Evolutionary conservation across 148 eudicot species (phyloP), one percentile per base, ranked within the genome.

Genomic region (Vaccinium macrocarpon): DNA sequence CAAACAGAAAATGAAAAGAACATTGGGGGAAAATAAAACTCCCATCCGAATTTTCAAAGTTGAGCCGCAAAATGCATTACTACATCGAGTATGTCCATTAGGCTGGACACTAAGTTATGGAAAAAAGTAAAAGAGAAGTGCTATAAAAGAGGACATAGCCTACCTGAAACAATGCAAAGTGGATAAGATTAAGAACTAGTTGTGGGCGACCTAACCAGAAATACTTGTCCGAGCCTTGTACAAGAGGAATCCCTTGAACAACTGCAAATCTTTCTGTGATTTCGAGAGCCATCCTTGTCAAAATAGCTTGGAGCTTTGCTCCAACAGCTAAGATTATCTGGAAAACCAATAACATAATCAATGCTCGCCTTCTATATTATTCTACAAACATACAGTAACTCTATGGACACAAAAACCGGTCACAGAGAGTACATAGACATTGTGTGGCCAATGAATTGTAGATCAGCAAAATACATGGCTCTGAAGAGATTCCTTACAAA

Each of bases 181-280:
- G 99, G 48, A 97, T 91, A 68, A 95, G 92, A 86, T 92, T 88
- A 79, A 96, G 98, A 76, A 94, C 88, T 29, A 96, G 84, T 21
- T 87, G 94, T 86, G 99, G 99, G 82, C 87, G 87, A 78, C 91
- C 89, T 82, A 96, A 92, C 99, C 99, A 96, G 78, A 96, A 96
- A 79, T 92, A 91, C 64, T 86, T 84, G 89, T 96, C 95, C 2
- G 99, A 96, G 84, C 92, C 97, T 91, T 92, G 91, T 74, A 96
- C 97, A 50, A 94, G 94, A 53, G 99, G 99, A 50, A 95, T 96
- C 19, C 99, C 99, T 87, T 93, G 95, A 83, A 94, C 90, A n/a
- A 96, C 98, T 82, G 94, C 90, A 82, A 94, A 97, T 71, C 93
- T 91, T n/a, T 94, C 95, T 23, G 91, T 91, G 89, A 93, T 94